These are phyloP conservation scores for Asterophora parasitica DNA, from an alignment of 768 basidiomycete genomes.

Conservation along the genomic window DNA sequence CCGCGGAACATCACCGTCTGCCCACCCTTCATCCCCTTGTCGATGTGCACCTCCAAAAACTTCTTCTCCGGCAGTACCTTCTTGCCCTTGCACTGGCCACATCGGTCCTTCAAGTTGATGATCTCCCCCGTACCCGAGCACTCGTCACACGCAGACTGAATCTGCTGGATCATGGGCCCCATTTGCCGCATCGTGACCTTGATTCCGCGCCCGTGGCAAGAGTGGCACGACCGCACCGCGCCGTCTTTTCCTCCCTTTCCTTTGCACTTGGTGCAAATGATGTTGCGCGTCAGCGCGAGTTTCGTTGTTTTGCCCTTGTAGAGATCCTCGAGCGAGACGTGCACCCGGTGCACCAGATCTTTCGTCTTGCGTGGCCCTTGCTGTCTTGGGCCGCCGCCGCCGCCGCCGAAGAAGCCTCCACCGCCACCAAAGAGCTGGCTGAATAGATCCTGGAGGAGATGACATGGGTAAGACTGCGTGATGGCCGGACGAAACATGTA, in stretches of 20 bases:
- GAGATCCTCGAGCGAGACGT: slow-evolving; percentile 95
- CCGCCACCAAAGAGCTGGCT: slow-evolving; percentile 89
- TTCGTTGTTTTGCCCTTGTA: slow-evolving; percentile 99
- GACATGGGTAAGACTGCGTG: not conserved
- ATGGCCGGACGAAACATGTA: not conserved
- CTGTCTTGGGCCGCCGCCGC: slow-evolving; percentile 51
- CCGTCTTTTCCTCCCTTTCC: slow-evolving; percentile 98
- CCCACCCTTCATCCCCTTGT: slow-evolving; percentile 96
- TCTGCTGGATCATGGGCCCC: slow-evolving; percentile 99
- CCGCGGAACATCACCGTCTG: slow-evolving; percentile 86
- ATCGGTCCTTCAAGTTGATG: slow-evolving; percentile 90
- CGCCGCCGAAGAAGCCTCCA: slow-evolving; percentile 67
- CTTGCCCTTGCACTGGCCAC: slow-evolving; percentile 91
- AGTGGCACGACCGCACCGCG: slow-evolving; percentile 72
- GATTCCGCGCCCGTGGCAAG: slow-evolving; percentile 87
- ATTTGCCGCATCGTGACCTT: slow-evolving; percentile 91
- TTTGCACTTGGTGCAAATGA: slow-evolving; percentile 90
- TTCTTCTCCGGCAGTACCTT: slow-evolving; percentile 94
- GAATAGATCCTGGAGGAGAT: slow-evolving; percentile 73
- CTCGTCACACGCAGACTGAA: slow-evolving; percentile 92
- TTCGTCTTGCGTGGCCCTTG: slow-evolving; percentile 89
- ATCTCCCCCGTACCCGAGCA: slow-evolving; percentile 93
- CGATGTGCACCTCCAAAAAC: slow-evolving; percentile 95
- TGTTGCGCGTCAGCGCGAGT: slow-evolving; percentile 91
- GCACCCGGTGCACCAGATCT: slow-evolving; percentile 95